Base-by-base conservation (phyloP, 139 green algal genomes). In the Closterium sp. region DNA sequence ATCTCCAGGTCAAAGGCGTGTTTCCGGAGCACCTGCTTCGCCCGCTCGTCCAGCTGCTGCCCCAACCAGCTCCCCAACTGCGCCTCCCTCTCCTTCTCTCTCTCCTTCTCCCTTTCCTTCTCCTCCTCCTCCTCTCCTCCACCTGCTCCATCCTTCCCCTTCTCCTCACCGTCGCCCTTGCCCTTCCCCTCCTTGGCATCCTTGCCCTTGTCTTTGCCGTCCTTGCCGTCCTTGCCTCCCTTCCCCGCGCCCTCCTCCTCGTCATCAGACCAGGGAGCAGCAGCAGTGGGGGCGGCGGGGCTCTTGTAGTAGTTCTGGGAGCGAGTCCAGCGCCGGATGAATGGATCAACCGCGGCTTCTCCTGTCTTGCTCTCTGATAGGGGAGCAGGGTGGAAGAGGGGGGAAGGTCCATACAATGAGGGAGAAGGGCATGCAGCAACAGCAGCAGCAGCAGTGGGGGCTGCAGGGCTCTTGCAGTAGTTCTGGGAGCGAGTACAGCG, bases 271-370 rank as follows among this genome's bases (percentile, higher is more conserved):
- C 84, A 87, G 43, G 84, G 31, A 34, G 84, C 84, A 87, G 84
- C 32, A 34, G 84, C 31, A 69, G 90, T 31, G 9, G 31, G 3
- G 28, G 25, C 9, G 34, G 30, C 32, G 33, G 84, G 90, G 33
- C n/a, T 90, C 91, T 91, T 81, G 32, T 89, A 92, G 76, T 93
- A 93, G 88, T 93, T 93, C 30, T 93, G 87, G 19, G 91, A 93
- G 21, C 91, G 87, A 0, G 91, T 93, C 91, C 91, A 93, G 1
- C 91, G 87, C 2, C 91, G 55, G 9, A 89, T 93, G 31, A 93
- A 93, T 6, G 91, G 91, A 36, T 93, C 91, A 8, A 93, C 87
- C 12, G 31, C 43, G 7, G 33, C 38, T 28, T 93, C 91, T 33
- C 91, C 91, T 10, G 64, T 25, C 34, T 88, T 92, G 91, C 3